Evolutionary conservation across 257 asterid genomes (phyloP).

Genomic region (Capsicum pubescens): DNA sequence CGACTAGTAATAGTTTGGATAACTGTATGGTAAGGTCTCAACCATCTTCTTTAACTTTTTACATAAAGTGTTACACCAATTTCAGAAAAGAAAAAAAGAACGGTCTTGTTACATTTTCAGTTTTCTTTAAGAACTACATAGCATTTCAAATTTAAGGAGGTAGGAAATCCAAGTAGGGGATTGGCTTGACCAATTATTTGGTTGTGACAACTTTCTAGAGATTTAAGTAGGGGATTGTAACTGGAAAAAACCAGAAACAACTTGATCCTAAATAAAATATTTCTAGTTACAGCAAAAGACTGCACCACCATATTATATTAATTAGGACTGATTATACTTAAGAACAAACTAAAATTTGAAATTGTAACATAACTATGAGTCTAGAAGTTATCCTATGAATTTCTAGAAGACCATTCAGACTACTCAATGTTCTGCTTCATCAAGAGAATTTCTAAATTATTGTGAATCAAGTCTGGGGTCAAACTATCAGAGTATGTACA

Average conservation of each 20-base stretch:
- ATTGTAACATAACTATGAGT: neutral
- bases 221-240: neutral
- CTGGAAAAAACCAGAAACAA: slow-evolving; percentile 1
- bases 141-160: neutral
- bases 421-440: too few species aligned
- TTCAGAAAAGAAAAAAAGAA: slow-evolving; percentile 1
- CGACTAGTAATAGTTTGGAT: neutral
- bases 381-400: too few species aligned
- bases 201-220: neutral
- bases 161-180: neutral
- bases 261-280: neutral
- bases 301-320: neutral
- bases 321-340: neutral
- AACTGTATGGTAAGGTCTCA: slow-evolving; percentile 10
- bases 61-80: neutral
- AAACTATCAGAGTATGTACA: too few species aligned
- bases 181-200: neutral
- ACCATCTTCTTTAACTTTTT: neutral
- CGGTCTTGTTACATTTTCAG: neutral
- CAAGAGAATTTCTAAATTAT: too few species aligned
- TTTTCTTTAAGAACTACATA: neutral
- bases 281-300: too few species aligned
- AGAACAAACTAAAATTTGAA: neutral
- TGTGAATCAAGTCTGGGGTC: too few species aligned
- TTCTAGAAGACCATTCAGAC: too few species aligned